Conservation (phyloP, 768 basidiomycete genomes). For the Coprinopsis sp. region DNA sequence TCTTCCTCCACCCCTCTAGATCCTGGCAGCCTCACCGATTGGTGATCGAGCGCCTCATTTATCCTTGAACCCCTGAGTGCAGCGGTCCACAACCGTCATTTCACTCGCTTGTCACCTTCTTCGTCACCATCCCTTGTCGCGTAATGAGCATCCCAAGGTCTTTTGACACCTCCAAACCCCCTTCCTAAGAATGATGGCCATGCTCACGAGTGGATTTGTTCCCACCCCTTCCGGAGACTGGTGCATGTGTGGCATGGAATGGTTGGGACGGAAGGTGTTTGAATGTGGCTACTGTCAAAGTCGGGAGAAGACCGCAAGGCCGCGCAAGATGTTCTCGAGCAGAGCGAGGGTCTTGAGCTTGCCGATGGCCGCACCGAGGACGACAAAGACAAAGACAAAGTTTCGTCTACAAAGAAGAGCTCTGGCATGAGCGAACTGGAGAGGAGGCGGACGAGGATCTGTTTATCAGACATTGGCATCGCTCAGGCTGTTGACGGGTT, state of each 20-base stretch:
- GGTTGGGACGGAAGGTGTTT: slow-evolving; percentile 87
- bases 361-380: slow-evolving; percentile 84
- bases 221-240: slow-evolving; percentile 89
- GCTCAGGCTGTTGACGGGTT: slow-evolving; percentile 74
- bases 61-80: slow-evolving; percentile 68
- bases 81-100: slow-evolving; percentile 87
- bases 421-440: slow-evolving; percentile 35
- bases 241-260: slow-evolving; percentile 94
- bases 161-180: slow-evolving; percentile 14
- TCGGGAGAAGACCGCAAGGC: slow-evolving; percentile 55
- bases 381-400: slow-evolving; percentile 48
- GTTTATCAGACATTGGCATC: slow-evolving; percentile 65
- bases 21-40: slow-evolving; percentile 60
- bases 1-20: slow-evolving; percentile 82
- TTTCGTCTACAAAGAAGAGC: background rate
- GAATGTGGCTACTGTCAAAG: slow-evolving; percentile 95
- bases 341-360: slow-evolving; percentile 49
- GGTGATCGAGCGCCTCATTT: no score
- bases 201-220: slow-evolving; percentile 65
- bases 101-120: slow-evolving; percentile 62
- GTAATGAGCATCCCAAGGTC: slow-evolving; percentile 46
- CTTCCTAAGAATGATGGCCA: slow-evolving; percentile 51
- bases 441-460: slow-evolving; percentile 71
- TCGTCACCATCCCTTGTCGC: slow-evolving; percentile 54
- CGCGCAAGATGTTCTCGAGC: slow-evolving; percentile 79